Percentiles rank a stretch among this genome's conserved stretches.
phyloP scores from a whole-genome alignment of 2,329 filamentous ascomycete genomes.

The Colletotrichum destructivum region DNA sequence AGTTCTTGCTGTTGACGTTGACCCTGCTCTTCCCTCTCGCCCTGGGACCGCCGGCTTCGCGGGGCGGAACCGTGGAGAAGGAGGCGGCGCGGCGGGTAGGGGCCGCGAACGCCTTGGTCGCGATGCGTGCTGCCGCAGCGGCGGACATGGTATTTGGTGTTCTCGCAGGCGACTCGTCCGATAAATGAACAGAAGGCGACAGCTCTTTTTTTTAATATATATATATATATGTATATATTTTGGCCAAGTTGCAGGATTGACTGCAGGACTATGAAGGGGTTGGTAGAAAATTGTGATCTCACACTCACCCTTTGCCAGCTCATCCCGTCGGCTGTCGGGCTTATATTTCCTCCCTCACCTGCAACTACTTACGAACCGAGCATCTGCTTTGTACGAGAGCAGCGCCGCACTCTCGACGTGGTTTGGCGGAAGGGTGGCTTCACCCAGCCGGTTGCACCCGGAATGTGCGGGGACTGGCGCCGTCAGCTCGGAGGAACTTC shows the following conservation, averaged over 20 bases:
- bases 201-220: not conserved
- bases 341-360: constrained; percentile 6
- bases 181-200: not conserved
- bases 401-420: constrained; percentile 13
- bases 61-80: constrained; percentile 34
- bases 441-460: constrained; percentile 17
- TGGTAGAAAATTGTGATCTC: not conserved
- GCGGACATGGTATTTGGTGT: constrained; percentile 10
- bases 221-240: too few relatives aligned
- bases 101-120: not conserved
- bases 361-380: constrained; percentile 15
- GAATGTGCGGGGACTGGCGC: not conserved
- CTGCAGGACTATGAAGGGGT: not conserved
- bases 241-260: not conserved
- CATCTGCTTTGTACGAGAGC: constrained; percentile 31
- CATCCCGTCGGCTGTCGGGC: not conserved
- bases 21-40: not conserved
- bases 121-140: constrained; percentile 7
- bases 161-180: too few relatives aligned
- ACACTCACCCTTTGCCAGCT: not conserved
- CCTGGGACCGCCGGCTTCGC: not conserved
- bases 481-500: constrained; percentile 8
- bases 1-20: constrained; percentile 19
- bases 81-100: constrained; percentile 26
- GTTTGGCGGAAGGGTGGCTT: not conserved